Conservation (phyloP, 805 yeast genomes). For the Scheffersomyces lignosus region DNA sequence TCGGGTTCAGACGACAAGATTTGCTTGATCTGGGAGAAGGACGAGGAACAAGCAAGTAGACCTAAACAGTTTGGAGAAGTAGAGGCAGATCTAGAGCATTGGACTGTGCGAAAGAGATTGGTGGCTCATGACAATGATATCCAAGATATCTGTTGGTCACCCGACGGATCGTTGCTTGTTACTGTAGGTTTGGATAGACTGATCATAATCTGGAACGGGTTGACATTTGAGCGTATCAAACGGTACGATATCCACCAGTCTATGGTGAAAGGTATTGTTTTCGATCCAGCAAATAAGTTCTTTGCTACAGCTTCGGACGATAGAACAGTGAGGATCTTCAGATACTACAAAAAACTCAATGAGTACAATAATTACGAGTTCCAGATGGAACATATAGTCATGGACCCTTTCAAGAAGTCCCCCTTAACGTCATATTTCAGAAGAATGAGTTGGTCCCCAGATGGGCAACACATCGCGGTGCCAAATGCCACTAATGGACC, state of each 20-base stretch:
- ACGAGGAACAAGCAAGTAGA: constrained; percentile 61
- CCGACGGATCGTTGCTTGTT: constrained; percentile 85
- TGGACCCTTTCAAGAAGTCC: constrained; percentile 82
- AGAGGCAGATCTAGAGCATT: constrained; percentile 77
- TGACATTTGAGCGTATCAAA: constrained; percentile 85
- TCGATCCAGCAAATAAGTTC: constrained; percentile 97
- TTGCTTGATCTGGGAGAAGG: constrained; percentile 88
- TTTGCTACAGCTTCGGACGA: constrained; percentile 98
- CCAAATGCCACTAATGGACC: constrained; percentile 88
- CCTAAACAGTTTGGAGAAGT: constrained; percentile 66
- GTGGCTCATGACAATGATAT: constrained; percentile 98
- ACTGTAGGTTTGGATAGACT: constrained; percentile 94
- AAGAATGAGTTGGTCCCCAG: constrained; percentile 87
- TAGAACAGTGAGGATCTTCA: constrained; percentile 81
- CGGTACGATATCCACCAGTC: constrained; percentile 92
- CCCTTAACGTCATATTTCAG: constrained; percentile 91
- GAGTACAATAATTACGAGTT: constrained; percentile 70
- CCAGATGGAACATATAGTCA: constrained; percentile 78
- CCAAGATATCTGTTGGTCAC: constrained; percentile 98
- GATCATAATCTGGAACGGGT: constrained; percentile 90
- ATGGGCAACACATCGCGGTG: constrained; percentile 82
- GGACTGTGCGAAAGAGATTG: constrained; percentile 89
- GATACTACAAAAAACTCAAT: constrained; percentile 67
- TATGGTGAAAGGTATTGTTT: constrained; percentile 93
- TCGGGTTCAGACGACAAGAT: constrained; percentile 96